Percentiles rank a stretch among this genome's conserved stretches.
These are phyloP conservation scores for Talaromyces stipitatus DNA, from an alignment of 495 filamentous ascomycete species.

Conservation along the genomic window DNA sequence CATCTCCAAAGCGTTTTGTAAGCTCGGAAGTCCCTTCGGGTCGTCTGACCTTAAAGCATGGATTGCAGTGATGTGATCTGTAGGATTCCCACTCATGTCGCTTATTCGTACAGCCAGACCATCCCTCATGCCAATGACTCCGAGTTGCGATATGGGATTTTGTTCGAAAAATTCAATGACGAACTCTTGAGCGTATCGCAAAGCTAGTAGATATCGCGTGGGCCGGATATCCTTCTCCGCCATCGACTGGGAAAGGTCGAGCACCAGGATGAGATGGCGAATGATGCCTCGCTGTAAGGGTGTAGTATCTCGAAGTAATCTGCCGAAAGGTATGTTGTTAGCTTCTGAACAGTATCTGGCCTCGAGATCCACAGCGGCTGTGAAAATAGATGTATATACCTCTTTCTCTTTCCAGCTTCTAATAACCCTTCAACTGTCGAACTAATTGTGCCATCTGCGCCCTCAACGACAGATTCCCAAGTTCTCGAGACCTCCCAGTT, in stretches of 20 bases:
- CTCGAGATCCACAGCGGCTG: background rate
- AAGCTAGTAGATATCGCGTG: constrained; percentile 70
- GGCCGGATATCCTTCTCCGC: constrained; percentile 88
- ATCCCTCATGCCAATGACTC: constrained; percentile 84
- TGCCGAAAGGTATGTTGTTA: constrained; percentile 19
- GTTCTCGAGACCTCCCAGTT: constrained; percentile 49
- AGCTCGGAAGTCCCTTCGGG: constrained; percentile 77
- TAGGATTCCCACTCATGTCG: constrained; percentile 86
- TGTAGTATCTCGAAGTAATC: constrained; percentile 82
- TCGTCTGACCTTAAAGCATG: constrained; percentile 65
- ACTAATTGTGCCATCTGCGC: constrained; percentile 66
- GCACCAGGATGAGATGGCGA: constrained; percentile 79
- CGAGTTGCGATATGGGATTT: constrained; percentile 96
- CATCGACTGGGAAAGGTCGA: constrained; percentile 95
- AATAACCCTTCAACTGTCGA: constrained; percentile 60
- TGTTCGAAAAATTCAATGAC: constrained; percentile 95
- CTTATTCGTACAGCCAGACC: constrained; percentile 78
- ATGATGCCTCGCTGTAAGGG: constrained; percentile 95
- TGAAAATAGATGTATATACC: constrained; percentile 35
- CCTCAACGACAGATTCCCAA: constrained; percentile 63
- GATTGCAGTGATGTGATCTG: constrained; percentile 75
- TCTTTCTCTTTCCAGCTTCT: constrained; percentile 67
- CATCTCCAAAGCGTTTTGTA: constrained; percentile 96
- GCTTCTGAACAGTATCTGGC: background rate
- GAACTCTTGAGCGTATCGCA: constrained; percentile 81